Base-by-base conservation (phyloP, 257 asterid genomes). In the Fraxinus americana region DNA sequence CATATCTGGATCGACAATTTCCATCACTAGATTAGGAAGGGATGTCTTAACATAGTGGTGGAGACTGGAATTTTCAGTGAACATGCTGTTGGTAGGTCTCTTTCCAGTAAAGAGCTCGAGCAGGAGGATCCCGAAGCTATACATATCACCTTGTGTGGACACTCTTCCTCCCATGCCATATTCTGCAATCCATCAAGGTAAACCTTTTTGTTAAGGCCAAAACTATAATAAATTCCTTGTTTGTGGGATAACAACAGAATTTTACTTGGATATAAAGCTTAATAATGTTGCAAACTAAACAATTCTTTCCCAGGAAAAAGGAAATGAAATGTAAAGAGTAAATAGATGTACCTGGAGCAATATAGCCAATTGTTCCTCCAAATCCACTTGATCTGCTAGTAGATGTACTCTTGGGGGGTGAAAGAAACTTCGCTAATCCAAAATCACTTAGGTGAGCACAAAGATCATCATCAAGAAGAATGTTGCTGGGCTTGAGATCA, bases 401-500 rank as follows among this genome's bases (percentile, higher is more conserved):
- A 54, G 65, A 54, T 54, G 8, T 54, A 54, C 27, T 19, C 23
- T 54, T 11, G 11, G 9, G 11, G 25, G 57, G 45, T 68, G 72
- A 43, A 21, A 80, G 25, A 27, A 75, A 75, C 61, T 70, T 79
- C 10, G 75, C 78, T 54, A 79, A 14, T 9, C 79, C 82, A 25
- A 79, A 79, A 74, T 80, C 83, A 41, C 83, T 79, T 8, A 80
- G 77, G 45, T 29, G 78, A 19, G 35, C 84, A 50, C 52, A 65
- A 36, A 81, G 34, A n/a, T 72, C 71, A 7, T 71, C 78, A 32
- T 81, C 84, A 0, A 83, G 80, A 21, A 83, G 83, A 39, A 84
- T 75, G 36, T 82, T 86, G n/a, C 82, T 74, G 16, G 90, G 90
- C 80, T 84, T 84, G 43, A 86, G 63, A 79, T 83, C 86, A 16